Evolutionary conservation across 2,329 filamentous ascomycete species (phyloP), one percentile per base, ranked within the genome.

Genomic region (Emericellopsis atlantica): DNA sequence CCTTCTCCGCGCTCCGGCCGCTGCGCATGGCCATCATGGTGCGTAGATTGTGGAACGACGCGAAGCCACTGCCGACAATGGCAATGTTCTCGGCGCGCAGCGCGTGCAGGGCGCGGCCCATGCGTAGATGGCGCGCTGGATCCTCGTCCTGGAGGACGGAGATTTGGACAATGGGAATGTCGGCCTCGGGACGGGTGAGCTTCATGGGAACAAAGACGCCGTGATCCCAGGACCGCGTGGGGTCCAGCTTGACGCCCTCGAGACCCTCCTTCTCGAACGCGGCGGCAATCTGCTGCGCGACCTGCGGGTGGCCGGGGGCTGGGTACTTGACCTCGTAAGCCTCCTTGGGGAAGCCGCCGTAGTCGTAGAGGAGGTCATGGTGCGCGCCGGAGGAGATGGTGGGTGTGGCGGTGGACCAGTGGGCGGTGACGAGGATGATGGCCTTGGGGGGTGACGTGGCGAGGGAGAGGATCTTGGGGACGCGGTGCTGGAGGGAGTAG

Each of bases 191-290:
- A 42, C 69, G 56, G 48, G 72, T 66, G 35, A 78, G 69, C 36
- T 67, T 61, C 56, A 78, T 60, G 6, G 74, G 74, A 22, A 78
- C 56, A 52, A 77, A 78, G 43, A 78, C 72, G 57, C 74, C 74
- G 51, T 78, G 74, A 51, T 78, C 74, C 74, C 74, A 78, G 43
- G 67, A 59, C 33, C 67, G 62, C 43, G 54, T 40, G 12, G 41
- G 46, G 45, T 71, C 60, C 11, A 70, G 54, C 11, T 45, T 45
- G n/a, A 39, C 34, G 2, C 62, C 55, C 12, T 54, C 46, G 0
- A 77, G 53, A 0, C 74, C 74, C n/a, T 63, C 61, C 2, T 54
- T 56, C 14, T 59, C 55, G 32, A 79, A 49, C 4, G 63, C 61
- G n/a, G 59, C 55, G 10, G 60, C 61, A 21, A 77, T 58, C 44